phyloP scores from a whole-genome alignment of 805 yeast species.

The Candida dendrica region DNA sequence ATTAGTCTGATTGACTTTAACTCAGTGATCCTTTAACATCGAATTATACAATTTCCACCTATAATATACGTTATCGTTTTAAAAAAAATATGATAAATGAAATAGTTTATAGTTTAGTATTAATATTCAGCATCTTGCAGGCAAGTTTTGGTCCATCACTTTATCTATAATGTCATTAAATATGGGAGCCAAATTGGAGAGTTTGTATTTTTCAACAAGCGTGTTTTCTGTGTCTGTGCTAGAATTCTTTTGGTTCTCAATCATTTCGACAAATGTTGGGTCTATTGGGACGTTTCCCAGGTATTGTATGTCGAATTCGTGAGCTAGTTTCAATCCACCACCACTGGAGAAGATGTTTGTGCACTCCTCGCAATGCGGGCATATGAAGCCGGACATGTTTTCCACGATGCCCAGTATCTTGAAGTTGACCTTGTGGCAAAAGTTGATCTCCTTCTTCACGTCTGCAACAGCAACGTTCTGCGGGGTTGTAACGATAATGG shows the following conservation, averaged over 20 bases:
- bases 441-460: conserved; percentile 88
- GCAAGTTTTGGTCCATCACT: conserved; percentile 23
- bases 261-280: conserved; percentile 79
- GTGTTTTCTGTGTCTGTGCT: conserved; percentile 11
- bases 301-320: conserved; percentile 52
- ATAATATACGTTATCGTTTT: too few relatives aligned
- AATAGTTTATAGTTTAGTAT: conserved; percentile 2
- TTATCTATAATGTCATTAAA: conserved; percentile 40
- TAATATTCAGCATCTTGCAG: conserved; percentile 12
- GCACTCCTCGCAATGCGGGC: conserved; percentile 90
- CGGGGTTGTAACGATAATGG: conserved; percentile 93
- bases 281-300: conserved; percentile 91
- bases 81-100: too few relatives aligned
- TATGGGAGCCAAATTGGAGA: conserved; percentile 26
- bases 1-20: too few relatives aligned
- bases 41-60: too few relatives aligned
- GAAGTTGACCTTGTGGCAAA: conserved; percentile 81
- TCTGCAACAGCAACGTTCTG: conserved; percentile 91
- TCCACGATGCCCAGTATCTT: conserved; percentile 81
- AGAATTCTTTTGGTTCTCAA: conserved; percentile 46
- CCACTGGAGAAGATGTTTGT: conserved; percentile 90
- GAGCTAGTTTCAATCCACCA: conserved; percentile 77
- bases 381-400: conserved; percentile 94
- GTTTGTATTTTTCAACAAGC: conserved; percentile 30
- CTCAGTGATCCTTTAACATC: too few relatives aligned